phyloP scores from a whole-genome alignment of 331 rosid species.

The Malus hybrid region DNA sequence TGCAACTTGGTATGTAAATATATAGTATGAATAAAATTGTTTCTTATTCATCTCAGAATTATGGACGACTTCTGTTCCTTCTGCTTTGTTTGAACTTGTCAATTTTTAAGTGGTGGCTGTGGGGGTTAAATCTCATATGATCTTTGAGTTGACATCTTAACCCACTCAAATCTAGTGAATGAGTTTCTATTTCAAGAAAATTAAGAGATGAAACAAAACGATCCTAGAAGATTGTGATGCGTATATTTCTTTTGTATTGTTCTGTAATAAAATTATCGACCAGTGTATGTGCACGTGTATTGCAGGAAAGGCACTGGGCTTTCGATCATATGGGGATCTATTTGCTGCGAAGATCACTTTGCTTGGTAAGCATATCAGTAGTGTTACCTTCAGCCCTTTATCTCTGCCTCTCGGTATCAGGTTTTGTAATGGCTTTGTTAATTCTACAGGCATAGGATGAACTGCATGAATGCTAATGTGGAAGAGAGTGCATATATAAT shows the following conservation, averaged over 20 bases:
- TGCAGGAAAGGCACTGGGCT: conserved; percentile 73
- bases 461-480: conserved; percentile 55
- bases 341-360: conserved; percentile 85
- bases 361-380: conserved; percentile 29
- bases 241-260: not conserved
- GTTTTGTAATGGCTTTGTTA: not conserved
- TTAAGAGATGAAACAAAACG: not conserved
- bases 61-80: not conserved
- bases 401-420: too few species aligned
- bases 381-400: too few species aligned
- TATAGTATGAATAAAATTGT: not conserved
- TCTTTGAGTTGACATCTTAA: too few species aligned
- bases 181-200: not conserved
- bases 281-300: not conserved
- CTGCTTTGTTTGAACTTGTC: not conserved
- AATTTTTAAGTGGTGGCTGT: not conserved
- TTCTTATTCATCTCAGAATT: not conserved
- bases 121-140: not conserved
- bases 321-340: conserved; percentile 60
- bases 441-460: conserved; percentile 71
- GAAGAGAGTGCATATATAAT: conserved; percentile 52
- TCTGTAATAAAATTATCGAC: not conserved
- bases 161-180: not conserved
- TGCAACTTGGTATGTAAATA: conserved; percentile 62
- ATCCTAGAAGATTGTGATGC: not conserved